Base-by-base conservation (phyloP, 2,329 filamentous ascomycete species). In the Pseudogymnoascus sp. region DNA sequence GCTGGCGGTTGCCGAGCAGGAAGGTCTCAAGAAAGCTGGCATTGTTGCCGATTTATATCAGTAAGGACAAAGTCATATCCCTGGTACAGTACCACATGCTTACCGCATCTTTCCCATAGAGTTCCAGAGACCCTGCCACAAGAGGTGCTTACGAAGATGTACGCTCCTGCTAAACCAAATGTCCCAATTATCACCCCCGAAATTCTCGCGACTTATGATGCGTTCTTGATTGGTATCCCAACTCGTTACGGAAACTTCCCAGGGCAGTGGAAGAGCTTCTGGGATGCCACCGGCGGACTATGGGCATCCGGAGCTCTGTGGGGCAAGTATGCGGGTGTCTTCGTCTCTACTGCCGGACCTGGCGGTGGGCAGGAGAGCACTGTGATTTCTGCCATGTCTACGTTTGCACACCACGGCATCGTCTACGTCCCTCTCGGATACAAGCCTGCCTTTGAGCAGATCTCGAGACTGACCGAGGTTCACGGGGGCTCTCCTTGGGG, bases 201-300 rank as follows among this genome's bases (percentile, higher is more conserved):
- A 11, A 79, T 75, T 33, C 86, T 97, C 43, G 84, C 87, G 72
- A 67, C 80, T 61, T 97, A 96, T 80, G 93, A 97, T 73, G 95
- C 81, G 69, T 88, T 97, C 80, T 87, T 99, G 67, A 84, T 97
- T 71, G 95, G 95, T 69, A 95, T 97, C 75, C 95, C 95, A 65
- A 99, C 95, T 60, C 86, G 95, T 69, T 99, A 91, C 80, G 95
- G 95, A 71, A 97, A 96, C 86, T 96, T 96, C 83, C 93, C 93
- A 59, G 90, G 88, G n/a, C 95, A 99, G 80, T 97, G 90, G 90
- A 97, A 95, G 83, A 77, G 69, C 1, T 73, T 93, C 91, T 96
- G 92, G 90, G 95, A 99, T 81, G 84, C 84, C 78, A 93, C 91
- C 25, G 93, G 93, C 73, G 89, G 95, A 76, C 16, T 61, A 11